Evolutionary conservation across 306 rosid species (phyloP).

Genomic region (Cucurbita maxima): DNA sequence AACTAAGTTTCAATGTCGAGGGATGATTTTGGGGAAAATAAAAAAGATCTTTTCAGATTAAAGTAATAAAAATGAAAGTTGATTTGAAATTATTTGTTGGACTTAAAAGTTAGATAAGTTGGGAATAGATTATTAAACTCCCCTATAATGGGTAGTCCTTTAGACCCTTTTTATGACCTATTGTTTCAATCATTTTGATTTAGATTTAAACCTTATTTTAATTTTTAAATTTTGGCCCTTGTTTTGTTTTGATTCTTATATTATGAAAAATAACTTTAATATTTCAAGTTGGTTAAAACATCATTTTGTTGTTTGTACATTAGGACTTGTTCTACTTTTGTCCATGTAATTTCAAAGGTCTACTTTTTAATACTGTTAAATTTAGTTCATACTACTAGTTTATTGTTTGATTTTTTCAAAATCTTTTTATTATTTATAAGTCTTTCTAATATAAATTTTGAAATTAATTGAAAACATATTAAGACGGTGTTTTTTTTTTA

Average conservation of each 20-base stretch:
- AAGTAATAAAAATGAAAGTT: neutral
- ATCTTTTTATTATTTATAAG: too few relatives aligned
- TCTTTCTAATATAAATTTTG: too few relatives aligned
- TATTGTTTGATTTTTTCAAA: too few relatives aligned
- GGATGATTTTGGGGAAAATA: neutral
- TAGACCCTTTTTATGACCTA: neutral
- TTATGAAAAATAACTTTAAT: neutral
- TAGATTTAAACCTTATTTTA: neutral
- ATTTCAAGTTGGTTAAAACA: too few relatives aligned
- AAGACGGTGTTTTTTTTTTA: too few relatives aligned
- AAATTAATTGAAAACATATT: too few relatives aligned
- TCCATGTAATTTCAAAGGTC: too few relatives aligned
- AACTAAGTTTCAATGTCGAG: neutral
- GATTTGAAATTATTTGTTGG: neutral
- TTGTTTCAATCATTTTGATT: neutral
- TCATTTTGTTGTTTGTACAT: too few relatives aligned
- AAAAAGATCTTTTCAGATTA: neutral
- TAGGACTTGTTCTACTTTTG: neutral
- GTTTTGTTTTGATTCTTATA: neutral
- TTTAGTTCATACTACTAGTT: too few relatives aligned
- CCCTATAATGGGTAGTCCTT: neutral
- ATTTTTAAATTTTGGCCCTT: neutral
- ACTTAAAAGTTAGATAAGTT: neutral
- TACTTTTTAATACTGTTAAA: too few relatives aligned
- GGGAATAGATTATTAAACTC: neutral